A percentile compares a stretch with the other conserved stretches of the same genome.
Evolutionary conservation across 345 rosid genomes (phyloP).

Genomic region (Adansonia digitata): DNA sequence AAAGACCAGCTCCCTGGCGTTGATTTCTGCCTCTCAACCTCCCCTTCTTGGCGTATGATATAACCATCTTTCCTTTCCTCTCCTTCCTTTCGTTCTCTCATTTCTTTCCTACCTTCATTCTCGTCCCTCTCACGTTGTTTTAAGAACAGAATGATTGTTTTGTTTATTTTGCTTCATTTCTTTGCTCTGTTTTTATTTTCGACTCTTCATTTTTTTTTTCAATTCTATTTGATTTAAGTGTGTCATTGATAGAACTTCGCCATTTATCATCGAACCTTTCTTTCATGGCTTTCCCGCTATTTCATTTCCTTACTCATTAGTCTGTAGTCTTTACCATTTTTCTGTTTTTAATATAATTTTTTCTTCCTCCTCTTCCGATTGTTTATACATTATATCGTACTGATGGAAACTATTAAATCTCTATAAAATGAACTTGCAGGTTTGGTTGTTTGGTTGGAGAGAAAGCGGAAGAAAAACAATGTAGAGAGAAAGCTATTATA

Average conservation of each 20-base stretch:
- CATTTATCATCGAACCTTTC: neutral
- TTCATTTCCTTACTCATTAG: neutral
- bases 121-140: neutral
- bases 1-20: conserved; percentile 90
- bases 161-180: neutral
- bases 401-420: neutral
- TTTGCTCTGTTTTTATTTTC: neutral
- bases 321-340: too few relatives aligned
- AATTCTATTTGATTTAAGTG: neutral
- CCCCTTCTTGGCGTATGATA: conserved; percentile 74
- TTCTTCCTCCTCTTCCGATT: neutral
- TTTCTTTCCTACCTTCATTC: neutral
- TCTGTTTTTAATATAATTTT: neutral
- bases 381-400: neutral
- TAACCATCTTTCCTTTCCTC: neutral
- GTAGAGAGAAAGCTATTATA: neutral
- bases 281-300: neutral
- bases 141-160: neutral
- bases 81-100: neutral
- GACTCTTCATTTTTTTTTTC: neutral
- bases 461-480: neutral
- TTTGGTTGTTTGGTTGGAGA: neutral
- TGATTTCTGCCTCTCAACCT: conserved; percentile 65
- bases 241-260: neutral
- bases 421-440: neutral